Evolutionary conservation across 305 asterid species (phyloP), one percentile per base, ranked within the genome.

Genomic region (Vinca major): DNA sequence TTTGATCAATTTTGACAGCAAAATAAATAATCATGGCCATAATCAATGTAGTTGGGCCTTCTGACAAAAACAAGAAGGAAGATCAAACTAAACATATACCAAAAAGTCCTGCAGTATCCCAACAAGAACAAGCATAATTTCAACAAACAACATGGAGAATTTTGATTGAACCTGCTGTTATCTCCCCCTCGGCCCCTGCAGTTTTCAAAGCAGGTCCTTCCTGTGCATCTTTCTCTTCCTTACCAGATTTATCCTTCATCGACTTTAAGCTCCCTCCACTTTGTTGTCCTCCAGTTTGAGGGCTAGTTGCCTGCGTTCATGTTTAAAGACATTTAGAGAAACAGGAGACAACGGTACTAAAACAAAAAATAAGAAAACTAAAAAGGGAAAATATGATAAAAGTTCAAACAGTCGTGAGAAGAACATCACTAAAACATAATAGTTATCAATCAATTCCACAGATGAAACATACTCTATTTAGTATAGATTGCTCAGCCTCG

Each of bases 141-240:
- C 17, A 2, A 26, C 10, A 9, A 51, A 39, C 56, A 69, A 50
- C 44, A 52, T 67, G 56, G 26, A 63, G 52, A 43, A 72, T 58
- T 50, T 55, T 48, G 41, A 14, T 33, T 45, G 61, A 74, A 93
- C 99, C 97, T 81, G 99, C 99, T 73, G 95, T 81, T 73, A 93
- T 87, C 79, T 93, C 99, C 80, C 97, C 97, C 64, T 87, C 99
- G 54, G 97, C 85, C 54, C 98, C 98, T 39, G 95, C 95, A 62
- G 84, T 84, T 79, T 91, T 93, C 83, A 93, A 74, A 51, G 85
- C 83, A 33, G 97, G 79, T 67, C 86, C 93, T 81, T 93, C 97
- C 76, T 84, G 93, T 33, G 62, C 82, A 78, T 92, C 98, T 79
- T 90, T 88, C 67, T 89, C 96, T 68, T 84, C 92, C 74, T 83